These are phyloP conservation scores for Fusarium sp. DNA, from an alignment of 2,329 filamentous ascomycete species.

Conservation along the genomic window DNA sequence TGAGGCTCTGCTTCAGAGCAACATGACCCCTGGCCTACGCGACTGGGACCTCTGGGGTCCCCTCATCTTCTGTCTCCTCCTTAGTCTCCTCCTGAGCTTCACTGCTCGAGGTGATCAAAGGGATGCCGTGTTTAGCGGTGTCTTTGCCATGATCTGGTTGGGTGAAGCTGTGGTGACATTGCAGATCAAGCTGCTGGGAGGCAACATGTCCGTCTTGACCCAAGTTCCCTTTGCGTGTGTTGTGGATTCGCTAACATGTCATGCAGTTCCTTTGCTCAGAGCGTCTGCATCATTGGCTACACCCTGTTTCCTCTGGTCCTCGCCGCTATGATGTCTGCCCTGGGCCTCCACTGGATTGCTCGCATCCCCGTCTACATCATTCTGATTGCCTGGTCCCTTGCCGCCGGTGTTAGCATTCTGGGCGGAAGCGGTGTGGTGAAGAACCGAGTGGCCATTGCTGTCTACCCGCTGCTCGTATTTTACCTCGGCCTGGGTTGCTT, in stretches of 20 bases:
- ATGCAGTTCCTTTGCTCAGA: constrained; percentile 91
- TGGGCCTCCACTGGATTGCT: constrained; percentile 79
- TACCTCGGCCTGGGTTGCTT: constrained; percentile 92
- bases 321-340: constrained; percentile 84
- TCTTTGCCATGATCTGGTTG: constrained; percentile 97
- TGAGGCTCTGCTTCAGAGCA: constrained; percentile 67
- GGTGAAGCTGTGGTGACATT: constrained; percentile 96
- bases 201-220: constrained; percentile 81
- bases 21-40: constrained; percentile 87
- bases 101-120: constrained; percentile 80
- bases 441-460: constrained; percentile 90
- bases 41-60: constrained; percentile 99
- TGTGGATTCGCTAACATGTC: constrained; percentile 32
- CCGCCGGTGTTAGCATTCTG: constrained; percentile 93
- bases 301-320: constrained; percentile 97
- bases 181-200: constrained; percentile 95
- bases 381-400: constrained; percentile 89
- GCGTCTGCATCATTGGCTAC: constrained; percentile 97
- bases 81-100: constrained; percentile 88
- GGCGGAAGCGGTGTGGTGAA: constrained; percentile 95
- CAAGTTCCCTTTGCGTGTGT: neutral
- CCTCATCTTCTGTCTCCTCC: constrained; percentile 87
- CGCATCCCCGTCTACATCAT: constrained; percentile 91
- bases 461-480: constrained; percentile 94
- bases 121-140: constrained; percentile 89